Evolutionary conservation across 805 yeast genomes (phyloP).

Genomic region (Ogataea nakhonphanomensis): DNA sequence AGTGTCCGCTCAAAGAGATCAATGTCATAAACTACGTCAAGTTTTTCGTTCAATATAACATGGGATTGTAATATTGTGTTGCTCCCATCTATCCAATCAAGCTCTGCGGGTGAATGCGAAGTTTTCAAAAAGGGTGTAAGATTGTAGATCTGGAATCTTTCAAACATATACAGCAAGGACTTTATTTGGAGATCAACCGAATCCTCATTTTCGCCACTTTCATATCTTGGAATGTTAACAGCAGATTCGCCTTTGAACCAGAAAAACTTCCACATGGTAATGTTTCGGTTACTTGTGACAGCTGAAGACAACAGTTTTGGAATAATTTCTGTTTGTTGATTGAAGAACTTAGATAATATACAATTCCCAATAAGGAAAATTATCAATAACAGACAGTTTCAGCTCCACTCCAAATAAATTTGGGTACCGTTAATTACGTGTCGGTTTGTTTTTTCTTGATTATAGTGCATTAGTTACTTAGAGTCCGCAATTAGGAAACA

Average conservation of each 20-base stretch:
- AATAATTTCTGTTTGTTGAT: too few species aligned
- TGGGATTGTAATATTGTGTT: conserved; percentile 8
- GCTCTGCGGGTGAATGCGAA: conserved; percentile 25
- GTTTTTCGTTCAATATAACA: conserved; percentile 34
- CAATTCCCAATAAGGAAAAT: conserved; percentile 4
- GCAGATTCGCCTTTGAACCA: conserved; percentile 37
- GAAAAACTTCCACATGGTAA: conserved; percentile 27
- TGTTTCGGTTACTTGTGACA: too few species aligned
- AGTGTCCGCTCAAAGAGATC: conserved; percentile 40
- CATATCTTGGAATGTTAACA: conserved; percentile 47
- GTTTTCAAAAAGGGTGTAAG: conserved; percentile 41
- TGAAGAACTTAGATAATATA: too few species aligned
- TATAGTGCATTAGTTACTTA: too few species aligned
- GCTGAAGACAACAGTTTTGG: too few species aligned
- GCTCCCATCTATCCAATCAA: conserved; percentile 18
- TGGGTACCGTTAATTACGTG: too few species aligned
- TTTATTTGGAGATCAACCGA: conserved; percentile 60
- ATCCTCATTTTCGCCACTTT: conserved; percentile 48
- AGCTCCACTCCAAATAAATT: too few species aligned
- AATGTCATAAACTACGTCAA: conserved; percentile 56
- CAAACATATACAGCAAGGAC: conserved; percentile 55
- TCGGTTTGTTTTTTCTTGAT: too few species aligned
- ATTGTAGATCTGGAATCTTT: conserved; percentile 43
- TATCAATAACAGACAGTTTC: neutral
- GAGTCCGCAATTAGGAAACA: too few species aligned